Evolutionary conservation across 2,329 filamentous ascomycete genomes (phyloP).

Genomic region (Colletotrichum sansevieriae): DNA sequence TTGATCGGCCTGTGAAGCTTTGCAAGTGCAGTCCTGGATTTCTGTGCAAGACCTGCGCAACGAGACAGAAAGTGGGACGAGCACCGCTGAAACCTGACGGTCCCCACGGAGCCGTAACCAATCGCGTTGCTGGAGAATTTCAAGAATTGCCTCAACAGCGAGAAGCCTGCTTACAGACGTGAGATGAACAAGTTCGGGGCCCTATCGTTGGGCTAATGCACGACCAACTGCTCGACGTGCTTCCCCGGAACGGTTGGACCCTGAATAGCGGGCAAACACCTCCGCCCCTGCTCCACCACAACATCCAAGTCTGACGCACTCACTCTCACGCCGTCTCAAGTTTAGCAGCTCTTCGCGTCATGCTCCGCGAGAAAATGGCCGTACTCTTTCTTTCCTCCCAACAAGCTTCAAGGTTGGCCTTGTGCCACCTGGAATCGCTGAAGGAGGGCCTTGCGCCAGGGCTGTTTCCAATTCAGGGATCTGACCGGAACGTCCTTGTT

Average conservation of each 20-base stretch:
- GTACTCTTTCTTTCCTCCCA: conserved; percentile 20
- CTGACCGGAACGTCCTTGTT: neutral
- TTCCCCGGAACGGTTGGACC: conserved; percentile 36
- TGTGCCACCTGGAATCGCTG: conserved; percentile 15
- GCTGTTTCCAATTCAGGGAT: conserved; percentile 13
- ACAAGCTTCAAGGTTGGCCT: neutral
- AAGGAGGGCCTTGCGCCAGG: conserved; percentile 1
- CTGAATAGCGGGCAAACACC: conserved; percentile 29
- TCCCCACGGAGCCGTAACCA: too few species aligned
- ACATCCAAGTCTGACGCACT: conserved; percentile 24
- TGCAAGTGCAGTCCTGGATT: too few species aligned
- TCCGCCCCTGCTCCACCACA: conserved; percentile 19
- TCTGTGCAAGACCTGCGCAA: too few species aligned
- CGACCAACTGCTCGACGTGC: conserved; percentile 17
- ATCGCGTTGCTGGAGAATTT: neutral
- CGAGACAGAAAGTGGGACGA: too few species aligned
- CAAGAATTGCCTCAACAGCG: neutral
- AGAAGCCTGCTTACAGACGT: neutral
- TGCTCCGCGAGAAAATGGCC: conserved; percentile 10
- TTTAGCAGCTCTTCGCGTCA: conserved; percentile 28
- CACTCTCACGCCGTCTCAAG: conserved; percentile 34
- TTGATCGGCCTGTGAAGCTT: neutral
- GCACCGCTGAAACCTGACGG: too few species aligned
- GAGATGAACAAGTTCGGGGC: neutral
- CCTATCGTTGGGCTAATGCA: conserved; percentile 11